These are phyloP conservation scores for Kwoniella shivajii DNA, from an alignment of 1,284 basidiomycete genomes.

Conservation along the genomic window DNA sequence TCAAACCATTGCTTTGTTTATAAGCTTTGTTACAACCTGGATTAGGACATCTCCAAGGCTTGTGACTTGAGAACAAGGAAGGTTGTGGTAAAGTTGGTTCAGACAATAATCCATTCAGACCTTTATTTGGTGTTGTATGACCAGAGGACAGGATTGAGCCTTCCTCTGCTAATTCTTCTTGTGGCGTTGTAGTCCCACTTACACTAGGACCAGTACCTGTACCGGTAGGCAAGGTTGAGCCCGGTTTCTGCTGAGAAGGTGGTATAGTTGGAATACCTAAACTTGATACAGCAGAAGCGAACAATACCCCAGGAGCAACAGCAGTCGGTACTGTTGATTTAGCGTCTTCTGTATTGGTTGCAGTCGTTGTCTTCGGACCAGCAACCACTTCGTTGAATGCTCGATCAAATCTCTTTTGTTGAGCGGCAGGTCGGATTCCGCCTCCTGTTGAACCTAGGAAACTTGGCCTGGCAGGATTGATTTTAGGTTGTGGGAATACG, in stretches of 20 bases:
- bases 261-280: slow-evolving; percentile 46
- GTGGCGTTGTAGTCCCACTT: slow-evolving; percentile 1
- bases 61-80: slow-evolving; percentile 60
- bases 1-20: slow-evolving; percentile 95
- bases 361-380: slow-evolving; percentile 26
- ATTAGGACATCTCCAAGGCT: slow-evolving; percentile 96
- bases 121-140: slow-evolving; percentile 12
- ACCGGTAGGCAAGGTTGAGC: neutral
- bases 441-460: slow-evolving; percentile 32
- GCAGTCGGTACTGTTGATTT: slow-evolving; percentile 32
- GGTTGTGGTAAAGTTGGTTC: slow-evolving; percentile 47
- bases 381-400: slow-evolving; percentile 53
- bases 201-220: slow-evolving; percentile 3
- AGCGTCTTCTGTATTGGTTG: slow-evolving; percentile 4
- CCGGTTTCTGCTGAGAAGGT: slow-evolving; percentile 17
- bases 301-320: slow-evolving; percentile 50
- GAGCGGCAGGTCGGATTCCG: slow-evolving; percentile 18
- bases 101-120: slow-evolving; percentile 9
- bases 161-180: slow-evolving; percentile 9
- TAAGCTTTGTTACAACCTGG: slow-evolving; percentile 98
- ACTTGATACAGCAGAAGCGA: slow-evolving; percentile 37
- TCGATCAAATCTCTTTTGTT: slow-evolving; percentile 44
- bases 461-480: slow-evolving; percentile 36
- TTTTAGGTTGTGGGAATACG: slow-evolving; percentile 38
- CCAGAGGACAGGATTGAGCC: slow-evolving; percentile 11